phyloP scores from a whole-genome alignment of 768 basidiomycete genomes.

The Calocera viscosa region DNA sequence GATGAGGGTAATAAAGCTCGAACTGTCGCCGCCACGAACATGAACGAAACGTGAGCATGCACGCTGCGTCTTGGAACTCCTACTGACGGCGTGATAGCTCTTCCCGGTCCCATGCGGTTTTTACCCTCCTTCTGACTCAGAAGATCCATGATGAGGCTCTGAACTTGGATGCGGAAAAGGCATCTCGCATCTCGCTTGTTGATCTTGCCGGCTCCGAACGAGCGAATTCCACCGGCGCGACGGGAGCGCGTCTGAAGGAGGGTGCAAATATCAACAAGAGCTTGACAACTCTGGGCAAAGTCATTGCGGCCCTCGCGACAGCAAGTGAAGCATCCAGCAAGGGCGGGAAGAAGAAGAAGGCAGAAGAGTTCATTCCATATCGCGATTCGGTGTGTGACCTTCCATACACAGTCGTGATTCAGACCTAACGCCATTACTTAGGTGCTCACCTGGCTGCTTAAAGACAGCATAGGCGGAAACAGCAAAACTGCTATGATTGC shows the following conservation, averaged over 20 bases:
- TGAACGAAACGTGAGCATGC: slow-evolving; percentile 87
- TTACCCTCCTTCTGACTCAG: slow-evolving; percentile 88
- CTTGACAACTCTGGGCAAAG: slow-evolving; percentile 92
- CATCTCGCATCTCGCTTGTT: slow-evolving; percentile 94
- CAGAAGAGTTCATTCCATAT: slow-evolving; percentile 89
- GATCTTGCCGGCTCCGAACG: slow-evolving; percentile 95
- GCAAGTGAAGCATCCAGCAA: slow-evolving; percentile 48
- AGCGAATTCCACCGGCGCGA: slow-evolving; percentile 95
- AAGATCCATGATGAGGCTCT: slow-evolving; percentile 73
- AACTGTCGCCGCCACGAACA: slow-evolving; percentile 96
- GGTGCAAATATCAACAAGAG: slow-evolving; percentile 99
- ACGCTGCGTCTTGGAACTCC: background rate
- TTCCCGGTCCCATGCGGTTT: slow-evolving; percentile 95
- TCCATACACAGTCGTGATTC: no score
- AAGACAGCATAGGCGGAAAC: slow-evolving; percentile 94
- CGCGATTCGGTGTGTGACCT: slow-evolving; percentile 71
- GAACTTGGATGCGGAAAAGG: slow-evolving; percentile 91
- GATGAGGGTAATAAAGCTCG: slow-evolving; percentile 98
- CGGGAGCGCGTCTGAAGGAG: slow-evolving; percentile 90
- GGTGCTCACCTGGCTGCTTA: slow-evolving; percentile 96
- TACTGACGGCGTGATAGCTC: slow-evolving; percentile 40
- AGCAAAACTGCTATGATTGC: slow-evolving; percentile 99
- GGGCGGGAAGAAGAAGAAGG: slow-evolving; percentile 41
- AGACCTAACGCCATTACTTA: slow-evolving; percentile 24
- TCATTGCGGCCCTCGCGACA: slow-evolving; percentile 77